phyloP scores from a whole-genome alignment of 1,284 basidiomycete species.

The Fistulina hepatica region DNA sequence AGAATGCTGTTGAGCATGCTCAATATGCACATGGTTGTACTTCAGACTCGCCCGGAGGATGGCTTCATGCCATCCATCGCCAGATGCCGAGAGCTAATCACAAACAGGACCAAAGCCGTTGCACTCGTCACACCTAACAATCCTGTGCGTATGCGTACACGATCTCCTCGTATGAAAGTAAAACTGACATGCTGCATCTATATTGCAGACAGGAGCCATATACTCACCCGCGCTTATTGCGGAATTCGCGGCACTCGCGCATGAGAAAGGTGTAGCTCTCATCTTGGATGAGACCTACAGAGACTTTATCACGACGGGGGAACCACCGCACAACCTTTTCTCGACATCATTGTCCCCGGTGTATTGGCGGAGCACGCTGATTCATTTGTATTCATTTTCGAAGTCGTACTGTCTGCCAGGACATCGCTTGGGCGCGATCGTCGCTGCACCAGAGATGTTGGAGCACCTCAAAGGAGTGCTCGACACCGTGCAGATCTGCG shows the following conservation, averaged over 20 bases:
- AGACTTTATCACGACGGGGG: slow-evolving; percentile 55
- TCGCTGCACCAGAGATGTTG: slow-evolving; percentile 52
- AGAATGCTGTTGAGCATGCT: slow-evolving; percentile 69
- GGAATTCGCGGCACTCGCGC: slow-evolving; percentile 55
- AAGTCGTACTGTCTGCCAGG: slow-evolving; percentile 83
- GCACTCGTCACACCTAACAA: slow-evolving; percentile 72
- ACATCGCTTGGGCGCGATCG: slow-evolving; percentile 70
- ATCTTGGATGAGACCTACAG: slow-evolving; percentile 86
- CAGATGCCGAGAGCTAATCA: slow-evolving; percentile 41
- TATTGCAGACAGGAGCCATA: slow-evolving; percentile 62
- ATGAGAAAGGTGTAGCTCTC: slow-evolving; percentile 50
- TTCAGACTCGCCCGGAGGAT: slow-evolving; percentile 45
- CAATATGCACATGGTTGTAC: slow-evolving; percentile 49
- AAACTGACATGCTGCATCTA: neutral
- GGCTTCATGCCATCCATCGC: slow-evolving; percentile 52
- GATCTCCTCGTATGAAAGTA: neutral
- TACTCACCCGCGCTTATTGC: slow-evolving; percentile 55
- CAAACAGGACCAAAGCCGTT: slow-evolving; percentile 53
- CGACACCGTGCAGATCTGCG: slow-evolving; percentile 75
- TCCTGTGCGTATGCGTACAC: slow-evolving; percentile 38
- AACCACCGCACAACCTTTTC: slow-evolving; percentile 49
- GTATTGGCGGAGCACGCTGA: slow-evolving; percentile 51
- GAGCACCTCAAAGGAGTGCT: slow-evolving; percentile 49
- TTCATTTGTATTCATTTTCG: slow-evolving; percentile 73
- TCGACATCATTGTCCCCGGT: slow-evolving; percentile 16